Percentiles rank a stretch among this genome's conserved stretches.
phyloP scores from a whole-genome alignment of 768 basidiomycete species.

The Tulasnella sp. region DNA sequence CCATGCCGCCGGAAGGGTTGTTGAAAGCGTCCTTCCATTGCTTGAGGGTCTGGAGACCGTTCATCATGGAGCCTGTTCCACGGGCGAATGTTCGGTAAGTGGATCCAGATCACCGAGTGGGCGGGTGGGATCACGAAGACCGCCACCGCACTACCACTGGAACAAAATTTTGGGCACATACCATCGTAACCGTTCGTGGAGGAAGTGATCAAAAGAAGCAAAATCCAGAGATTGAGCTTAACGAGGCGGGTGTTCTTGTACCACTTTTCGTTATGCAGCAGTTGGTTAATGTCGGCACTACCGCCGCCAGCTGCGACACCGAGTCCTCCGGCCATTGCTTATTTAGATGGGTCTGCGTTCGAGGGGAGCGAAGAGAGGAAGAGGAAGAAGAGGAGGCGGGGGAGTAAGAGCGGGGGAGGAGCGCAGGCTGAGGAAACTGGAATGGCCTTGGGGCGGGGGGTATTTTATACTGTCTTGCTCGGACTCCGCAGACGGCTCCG shows the following conservation, averaged over 20 bases:
- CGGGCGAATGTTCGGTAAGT: not conserved
- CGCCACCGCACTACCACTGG: not conserved
- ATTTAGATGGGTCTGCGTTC: conserved; percentile 5
- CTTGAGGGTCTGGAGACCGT: conserved; percentile 70
- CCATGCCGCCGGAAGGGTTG: conserved; percentile 54
- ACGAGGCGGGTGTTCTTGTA: conserved; percentile 39
- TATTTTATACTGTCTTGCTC: not conserved
- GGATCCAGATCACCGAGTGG: not conserved
- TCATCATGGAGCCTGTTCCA: conserved; percentile 34
- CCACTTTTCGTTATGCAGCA: conserved; percentile 35
- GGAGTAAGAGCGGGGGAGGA: conserved; percentile 3
- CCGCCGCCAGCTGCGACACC: conserved; percentile 43
- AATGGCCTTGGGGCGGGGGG: not conserved
- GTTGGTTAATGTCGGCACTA: conserved; percentile 46
- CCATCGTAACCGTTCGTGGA: conserved; percentile 46
- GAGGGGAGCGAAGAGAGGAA: not conserved
- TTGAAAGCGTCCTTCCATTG: conserved; percentile 68
- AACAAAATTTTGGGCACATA: not conserved
- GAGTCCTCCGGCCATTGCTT: conserved; percentile 33
- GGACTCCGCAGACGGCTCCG: not conserved
- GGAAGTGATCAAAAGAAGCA: conserved; percentile 44
- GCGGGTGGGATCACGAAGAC: not conserved
- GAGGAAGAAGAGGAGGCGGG: not conserved
- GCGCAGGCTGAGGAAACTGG: conserved; percentile 16
- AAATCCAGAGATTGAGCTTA: conserved; percentile 40